These are phyloP conservation scores for Gossypium gossypioides DNA, from an alignment of 441 rosid genomes.

Conservation along the genomic window DNA sequence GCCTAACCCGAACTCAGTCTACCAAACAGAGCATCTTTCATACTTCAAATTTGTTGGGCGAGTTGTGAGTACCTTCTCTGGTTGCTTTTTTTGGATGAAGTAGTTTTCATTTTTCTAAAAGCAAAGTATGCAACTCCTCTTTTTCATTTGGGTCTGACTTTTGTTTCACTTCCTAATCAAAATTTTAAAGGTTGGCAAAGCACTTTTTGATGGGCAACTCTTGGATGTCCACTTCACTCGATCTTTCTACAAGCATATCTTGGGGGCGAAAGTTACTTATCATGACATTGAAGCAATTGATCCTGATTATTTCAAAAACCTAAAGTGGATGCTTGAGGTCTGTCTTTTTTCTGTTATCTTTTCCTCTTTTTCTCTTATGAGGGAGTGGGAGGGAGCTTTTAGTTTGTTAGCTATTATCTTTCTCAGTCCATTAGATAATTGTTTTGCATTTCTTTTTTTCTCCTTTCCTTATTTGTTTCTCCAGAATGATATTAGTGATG, in stretches of 20 bases:
- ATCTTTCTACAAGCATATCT: conserved; percentile 89
- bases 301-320: conserved; percentile 73
- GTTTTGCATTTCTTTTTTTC: not conserved
- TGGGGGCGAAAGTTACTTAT: conserved; percentile 83
- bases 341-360: not conserved
- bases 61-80: conserved; percentile 55
- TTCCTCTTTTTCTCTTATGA: not conserved
- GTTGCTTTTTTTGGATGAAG: conserved; percentile 5
- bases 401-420: not conserved
- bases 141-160: not conserved
- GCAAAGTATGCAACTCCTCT: no score
- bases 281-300: conserved; percentile 96
- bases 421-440: not conserved
- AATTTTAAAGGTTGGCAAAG: conserved; percentile 75
- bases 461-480: conserved; percentile 11
- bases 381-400: not conserved
- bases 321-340: conserved; percentile 99
- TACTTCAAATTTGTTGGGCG: conserved; percentile 95
- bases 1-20: conserved; percentile 92
- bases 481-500: conserved; percentile 85
- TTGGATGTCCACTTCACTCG: conserved; percentile 95
- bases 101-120: not conserved
- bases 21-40: conserved; percentile 92
- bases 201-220: conserved; percentile 85
- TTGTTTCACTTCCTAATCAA: conserved; percentile 2